A percentile compares a stretch with the other conserved stretches of the same genome.
These are phyloP conservation scores for Stagonosporopsis rhizophila DNA, from an alignment of 2,329 filamentous ascomycete genomes.

Conservation along the genomic window DNA sequence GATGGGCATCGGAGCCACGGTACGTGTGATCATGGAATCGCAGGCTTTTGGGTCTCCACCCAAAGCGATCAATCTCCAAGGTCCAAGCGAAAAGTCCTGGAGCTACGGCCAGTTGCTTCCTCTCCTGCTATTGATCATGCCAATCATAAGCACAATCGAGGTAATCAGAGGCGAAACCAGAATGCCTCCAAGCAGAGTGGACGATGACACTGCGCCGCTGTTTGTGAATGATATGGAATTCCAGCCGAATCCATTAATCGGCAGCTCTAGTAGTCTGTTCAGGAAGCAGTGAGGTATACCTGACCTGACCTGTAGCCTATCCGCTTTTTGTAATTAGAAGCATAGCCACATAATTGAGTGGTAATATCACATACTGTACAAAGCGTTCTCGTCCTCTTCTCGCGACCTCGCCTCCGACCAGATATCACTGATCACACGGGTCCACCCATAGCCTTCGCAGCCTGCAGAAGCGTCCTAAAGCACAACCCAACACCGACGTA, in stretches of 20 bases:
- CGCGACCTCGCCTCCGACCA: not conserved
- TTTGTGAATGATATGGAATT: constrained; percentile 53
- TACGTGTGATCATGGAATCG: constrained; percentile 63
- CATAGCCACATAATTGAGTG: not conserved
- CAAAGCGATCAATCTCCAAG: constrained; percentile 54
- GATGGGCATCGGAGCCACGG: constrained; percentile 65
- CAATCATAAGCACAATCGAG: constrained; percentile 66
- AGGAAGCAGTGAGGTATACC: constrained; percentile 19
- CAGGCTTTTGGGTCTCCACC: constrained; percentile 67
- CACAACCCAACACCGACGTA: constrained; percentile 29
- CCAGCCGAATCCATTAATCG: constrained; percentile 58
- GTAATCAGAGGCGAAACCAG: constrained; percentile 61
- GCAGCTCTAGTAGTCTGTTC: constrained; percentile 30
- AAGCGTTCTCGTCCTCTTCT: not conserved
- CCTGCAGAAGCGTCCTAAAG: constrained; percentile 29
- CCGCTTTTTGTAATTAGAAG: not conserved
- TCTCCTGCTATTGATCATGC: constrained; percentile 65
- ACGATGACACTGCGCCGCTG: constrained; percentile 50
- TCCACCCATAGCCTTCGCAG: constrained; percentile 32
- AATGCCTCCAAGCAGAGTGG: constrained; percentile 52
- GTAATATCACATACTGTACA: not conserved
- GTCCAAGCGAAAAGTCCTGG: constrained; percentile 64
- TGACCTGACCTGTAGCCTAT: not conserved
- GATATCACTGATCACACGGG: not conserved
- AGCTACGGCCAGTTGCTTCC: constrained; percentile 69